Percentiles rank a stretch among this genome's conserved stretches.
phyloP scores from a whole-genome alignment of 148 eudicot genomes.

The Rhododendron griersonianum region DNA sequence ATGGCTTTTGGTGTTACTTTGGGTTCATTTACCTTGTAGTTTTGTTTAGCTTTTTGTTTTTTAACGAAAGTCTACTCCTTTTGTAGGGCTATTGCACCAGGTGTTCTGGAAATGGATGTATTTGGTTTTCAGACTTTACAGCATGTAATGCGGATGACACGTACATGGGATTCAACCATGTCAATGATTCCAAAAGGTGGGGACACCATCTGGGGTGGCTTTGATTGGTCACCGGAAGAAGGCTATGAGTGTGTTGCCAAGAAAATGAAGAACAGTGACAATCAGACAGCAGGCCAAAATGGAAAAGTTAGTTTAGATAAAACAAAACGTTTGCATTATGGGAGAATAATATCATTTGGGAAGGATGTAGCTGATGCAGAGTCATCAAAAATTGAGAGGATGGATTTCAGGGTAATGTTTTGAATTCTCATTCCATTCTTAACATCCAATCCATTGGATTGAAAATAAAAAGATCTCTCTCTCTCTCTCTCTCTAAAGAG shows the following conservation, averaged over 20 bases:
- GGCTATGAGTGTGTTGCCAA: constrained; percentile 41
- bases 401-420: constrained; percentile 74
- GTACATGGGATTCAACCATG: constrained; percentile 98
- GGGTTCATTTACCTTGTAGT: background rate
- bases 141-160: constrained; percentile 89
- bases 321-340: constrained; percentile 43
- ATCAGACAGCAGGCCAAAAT: constrained; percentile 24
- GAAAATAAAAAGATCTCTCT: background rate
- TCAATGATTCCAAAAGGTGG: constrained; percentile 98
- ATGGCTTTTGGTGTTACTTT: background rate
- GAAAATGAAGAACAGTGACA: constrained; percentile 34
- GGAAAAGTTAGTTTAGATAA: constrained; percentile 19
- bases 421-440: background rate
- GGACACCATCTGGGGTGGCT: constrained; percentile 87
- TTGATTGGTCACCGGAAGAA: constrained; percentile 96
- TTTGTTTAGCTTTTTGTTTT: background rate
- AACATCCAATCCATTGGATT: background rate
- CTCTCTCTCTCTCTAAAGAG: background rate
- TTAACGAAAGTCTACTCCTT: background rate
- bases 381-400: constrained; percentile 54
- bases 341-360: constrained; percentile 83
- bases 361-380: constrained; percentile 66
- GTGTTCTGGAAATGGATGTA: constrained; percentile 61
- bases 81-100: constrained; percentile 83
- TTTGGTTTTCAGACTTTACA: constrained; percentile 81